Percentiles rank a stretch among this genome's conserved stretches.
These are phyloP conservation scores for Aspergillus sparsus DNA, from an alignment of 495 filamentous ascomycete species.

Conservation along the genomic window DNA sequence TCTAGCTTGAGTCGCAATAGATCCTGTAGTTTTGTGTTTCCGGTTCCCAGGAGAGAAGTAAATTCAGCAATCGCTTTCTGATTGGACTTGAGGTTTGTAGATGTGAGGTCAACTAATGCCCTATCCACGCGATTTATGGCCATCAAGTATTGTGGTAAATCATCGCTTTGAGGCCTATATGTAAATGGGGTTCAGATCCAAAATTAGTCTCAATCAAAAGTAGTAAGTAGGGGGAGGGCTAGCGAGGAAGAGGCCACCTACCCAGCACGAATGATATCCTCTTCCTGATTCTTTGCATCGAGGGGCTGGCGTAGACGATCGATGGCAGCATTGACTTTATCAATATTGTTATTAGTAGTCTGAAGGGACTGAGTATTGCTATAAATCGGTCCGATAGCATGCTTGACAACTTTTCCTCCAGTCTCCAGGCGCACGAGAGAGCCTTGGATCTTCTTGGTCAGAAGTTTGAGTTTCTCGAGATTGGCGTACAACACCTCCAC, in stretches of 20 bases:
- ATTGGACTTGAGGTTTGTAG: conserved; percentile 85
- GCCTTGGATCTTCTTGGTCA: conserved; percentile 92
- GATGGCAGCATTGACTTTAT: conserved; percentile 80
- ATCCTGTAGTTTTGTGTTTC: conserved; percentile 78
- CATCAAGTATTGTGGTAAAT: conserved; percentile 80
- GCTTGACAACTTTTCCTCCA: conserved; percentile 83
- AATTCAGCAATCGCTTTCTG: conserved; percentile 86
- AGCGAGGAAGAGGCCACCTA: conserved; percentile 31
- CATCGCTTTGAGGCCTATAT: conserved; percentile 69
- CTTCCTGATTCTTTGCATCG: conserved; percentile 84
- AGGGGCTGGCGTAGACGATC: conserved; percentile 84
- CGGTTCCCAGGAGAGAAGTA: conserved; percentile 70
- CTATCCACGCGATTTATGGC: conserved; percentile 86
- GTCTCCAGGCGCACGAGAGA: conserved; percentile 82
- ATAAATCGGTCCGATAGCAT: conserved; percentile 89
- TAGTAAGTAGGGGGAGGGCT: background rate
- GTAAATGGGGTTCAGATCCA: background rate
- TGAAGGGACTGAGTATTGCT: conserved; percentile 90
- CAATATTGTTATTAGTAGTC: conserved; percentile 82
- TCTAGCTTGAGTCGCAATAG: conserved; percentile 73
- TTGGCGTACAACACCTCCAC: conserved; percentile 69
- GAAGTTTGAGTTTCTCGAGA: conserved; percentile 63
- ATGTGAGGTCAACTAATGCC: conserved; percentile 75
- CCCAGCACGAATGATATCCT: conserved; percentile 85
- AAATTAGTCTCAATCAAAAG: conserved; percentile 22